Percentiles rank a stretch among this genome's conserved stretches.
phyloP scores from a whole-genome alignment of 371 early-diverging fungal species.

The Lichtheimia corymbifera region DNA sequence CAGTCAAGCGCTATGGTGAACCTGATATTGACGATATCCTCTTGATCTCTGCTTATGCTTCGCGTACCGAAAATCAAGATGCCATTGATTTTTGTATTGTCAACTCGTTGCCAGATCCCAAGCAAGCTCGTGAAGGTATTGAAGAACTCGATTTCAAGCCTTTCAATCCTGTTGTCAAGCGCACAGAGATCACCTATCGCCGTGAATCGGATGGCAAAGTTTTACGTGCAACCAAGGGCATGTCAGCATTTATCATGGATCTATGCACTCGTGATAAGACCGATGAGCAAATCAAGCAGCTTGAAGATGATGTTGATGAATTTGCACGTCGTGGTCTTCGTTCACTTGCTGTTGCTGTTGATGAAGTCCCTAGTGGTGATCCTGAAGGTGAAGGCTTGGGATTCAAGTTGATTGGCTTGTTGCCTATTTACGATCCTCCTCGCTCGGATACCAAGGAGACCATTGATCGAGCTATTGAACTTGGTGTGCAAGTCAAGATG shows the following conservation, averaged over 20 bases:
- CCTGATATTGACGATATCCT: constrained; percentile 59
- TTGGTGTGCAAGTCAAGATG: constrained; percentile 94
- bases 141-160: constrained; percentile 79
- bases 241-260: constrained; percentile 74
- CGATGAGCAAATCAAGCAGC: constrained; percentile 56
- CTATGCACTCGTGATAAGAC: constrained; percentile 73
- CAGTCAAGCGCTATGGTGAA: constrained; percentile 66
- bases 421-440: constrained; percentile 90
- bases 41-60: constrained; percentile 68
- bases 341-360: constrained; percentile 77
- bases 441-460: constrained; percentile 83
- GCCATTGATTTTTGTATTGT: constrained; percentile 80
- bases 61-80: constrained; percentile 75
- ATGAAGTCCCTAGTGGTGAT: constrained; percentile 59
- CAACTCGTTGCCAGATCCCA: constrained; percentile 62
- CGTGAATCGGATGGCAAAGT: constrained; percentile 62
- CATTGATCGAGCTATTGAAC: constrained; percentile 80
- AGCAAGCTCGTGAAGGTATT: constrained; percentile 66
- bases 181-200: constrained; percentile 80
- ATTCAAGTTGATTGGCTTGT: constrained; percentile 64
- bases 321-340: constrained; percentile 86
- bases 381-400: constrained; percentile 54
- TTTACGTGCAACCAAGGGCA: constrained; percentile 74
- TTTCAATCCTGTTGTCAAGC: constrained; percentile 90
- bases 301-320: constrained; percentile 73